phyloP scores from a whole-genome alignment of 176 grass and related monocot species.

The Canna indica region DNA sequence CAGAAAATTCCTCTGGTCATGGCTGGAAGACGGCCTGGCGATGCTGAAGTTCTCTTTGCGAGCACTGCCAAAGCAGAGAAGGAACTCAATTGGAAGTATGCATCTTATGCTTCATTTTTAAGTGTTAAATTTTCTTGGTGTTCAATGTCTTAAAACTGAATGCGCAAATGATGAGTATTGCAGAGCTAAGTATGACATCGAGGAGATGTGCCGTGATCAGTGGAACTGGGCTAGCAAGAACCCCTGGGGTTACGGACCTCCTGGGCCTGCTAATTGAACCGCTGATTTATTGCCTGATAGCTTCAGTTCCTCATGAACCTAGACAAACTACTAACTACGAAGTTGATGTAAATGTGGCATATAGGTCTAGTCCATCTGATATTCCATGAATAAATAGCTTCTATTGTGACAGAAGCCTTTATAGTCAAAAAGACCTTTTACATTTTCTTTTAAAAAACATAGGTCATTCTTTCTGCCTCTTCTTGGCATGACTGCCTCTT shows the following conservation, averaged over 20 bases:
- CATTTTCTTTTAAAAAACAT: background rate
- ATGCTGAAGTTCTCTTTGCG: constrained; percentile 79
- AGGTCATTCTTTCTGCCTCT: background rate
- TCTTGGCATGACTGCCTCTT: background rate
- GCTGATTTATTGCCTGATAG: background rate
- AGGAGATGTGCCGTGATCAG: constrained; percentile 12
- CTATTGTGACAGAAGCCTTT: background rate
- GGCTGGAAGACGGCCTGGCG: constrained; percentile 60
- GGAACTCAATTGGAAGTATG: constrained; percentile 92
- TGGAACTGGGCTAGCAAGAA: constrained; percentile 10
- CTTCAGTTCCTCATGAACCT: background rate
- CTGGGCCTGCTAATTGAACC: constrained; percentile 23
- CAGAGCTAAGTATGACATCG: constrained; percentile 4
- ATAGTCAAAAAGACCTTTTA: background rate
- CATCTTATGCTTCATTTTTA: too few species aligned
- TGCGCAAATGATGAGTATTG: background rate
- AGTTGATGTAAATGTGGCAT: background rate
- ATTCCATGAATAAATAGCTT: background rate
- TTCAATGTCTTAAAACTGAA: background rate
- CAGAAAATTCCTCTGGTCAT: constrained; percentile 90
- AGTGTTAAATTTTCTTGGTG: too few species aligned
- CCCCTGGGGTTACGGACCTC: constrained; percentile 4
- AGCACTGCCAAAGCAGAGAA: constrained; percentile 76
- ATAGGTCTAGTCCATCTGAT: too few species aligned
- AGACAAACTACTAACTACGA: background rate